Evolutionary conservation across 2,329 filamentous ascomycete species (phyloP).

Genomic region (Podosphaera leucotricha): DNA sequence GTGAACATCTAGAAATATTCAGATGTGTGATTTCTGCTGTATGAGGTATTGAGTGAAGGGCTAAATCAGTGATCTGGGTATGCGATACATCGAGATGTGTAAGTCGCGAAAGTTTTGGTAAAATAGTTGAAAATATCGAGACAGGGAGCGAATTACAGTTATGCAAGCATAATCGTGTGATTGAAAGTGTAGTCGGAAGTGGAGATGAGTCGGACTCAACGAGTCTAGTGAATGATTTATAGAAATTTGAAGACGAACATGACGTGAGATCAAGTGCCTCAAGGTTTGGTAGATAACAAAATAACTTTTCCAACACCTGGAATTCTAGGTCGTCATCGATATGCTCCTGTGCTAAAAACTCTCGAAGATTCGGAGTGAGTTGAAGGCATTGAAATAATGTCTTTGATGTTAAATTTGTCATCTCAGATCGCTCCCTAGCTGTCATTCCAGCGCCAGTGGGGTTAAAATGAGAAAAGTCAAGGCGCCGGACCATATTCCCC

Average conservation of each 20-base stretch:
- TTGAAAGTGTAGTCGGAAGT: conserved; percentile 28
- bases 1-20: conserved; percentile 53
- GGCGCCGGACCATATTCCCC: conserved; percentile 50
- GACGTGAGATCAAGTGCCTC: conserved; percentile 55
- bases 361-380: conserved; percentile 48
- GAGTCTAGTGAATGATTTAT: conserved; percentile 34
- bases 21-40: conserved; percentile 53
- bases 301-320: conserved; percentile 43
- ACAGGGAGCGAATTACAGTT: conserved; percentile 51
- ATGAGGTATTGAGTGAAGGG: conserved; percentile 44
- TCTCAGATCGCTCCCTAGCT: conserved; percentile 48
- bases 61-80: conserved; percentile 49
- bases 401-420: conserved; percentile 50
- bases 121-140: conserved; percentile 39
- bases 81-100: conserved; percentile 65
- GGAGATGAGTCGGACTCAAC: conserved; percentile 9
- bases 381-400: conserved; percentile 50
- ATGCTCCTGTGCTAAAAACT: conserved; percentile 62
- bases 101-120: conserved; percentile 44
- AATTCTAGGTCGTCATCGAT: conserved; percentile 50
- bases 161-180: conserved; percentile 52
- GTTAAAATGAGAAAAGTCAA: conserved; percentile 75
- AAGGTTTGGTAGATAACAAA: conserved; percentile 19
- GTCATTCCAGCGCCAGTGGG: conserved; percentile 54
- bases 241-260: conserved; percentile 45